Evolutionary conservation across 768 basidiomycete species (phyloP).

Genomic region (Pilatotrama ljubarskyi): DNA sequence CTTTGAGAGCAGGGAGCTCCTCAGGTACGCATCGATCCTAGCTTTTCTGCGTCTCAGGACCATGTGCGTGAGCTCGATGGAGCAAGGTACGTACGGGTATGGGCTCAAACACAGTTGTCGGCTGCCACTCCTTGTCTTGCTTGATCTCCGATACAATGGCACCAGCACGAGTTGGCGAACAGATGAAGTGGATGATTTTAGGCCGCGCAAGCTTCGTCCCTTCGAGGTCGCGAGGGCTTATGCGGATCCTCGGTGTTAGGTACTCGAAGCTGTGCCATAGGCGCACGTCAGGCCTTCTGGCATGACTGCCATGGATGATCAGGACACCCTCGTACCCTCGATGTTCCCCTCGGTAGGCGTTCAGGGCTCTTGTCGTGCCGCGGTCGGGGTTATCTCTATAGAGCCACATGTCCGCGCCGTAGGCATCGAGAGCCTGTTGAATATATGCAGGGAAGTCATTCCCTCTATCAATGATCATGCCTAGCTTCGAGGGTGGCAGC

Average conservation of each 20-base stretch:
- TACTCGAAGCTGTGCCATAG: constrained; percentile 65
- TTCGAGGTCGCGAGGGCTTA: constrained; percentile 69
- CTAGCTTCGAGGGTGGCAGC: constrained; percentile 63
- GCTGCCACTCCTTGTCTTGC: constrained; percentile 56
- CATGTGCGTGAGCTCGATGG: not conserved
- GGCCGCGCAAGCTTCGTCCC: constrained; percentile 54
- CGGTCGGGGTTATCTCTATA: constrained; percentile 59
- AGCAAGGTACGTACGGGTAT: constrained; percentile 61
- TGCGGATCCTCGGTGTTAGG: constrained; percentile 65
- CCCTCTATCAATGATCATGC: constrained; percentile 86
- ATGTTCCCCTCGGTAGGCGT: constrained; percentile 71
- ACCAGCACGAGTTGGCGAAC: constrained; percentile 72
- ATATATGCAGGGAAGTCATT: constrained; percentile 68
- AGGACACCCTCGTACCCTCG: constrained; percentile 55
- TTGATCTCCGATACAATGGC: constrained; percentile 66
- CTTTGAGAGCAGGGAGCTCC: constrained; percentile 66
- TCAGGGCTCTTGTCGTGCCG: constrained; percentile 72
- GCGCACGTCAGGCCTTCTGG: not conserved
- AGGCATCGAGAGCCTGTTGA: constrained; percentile 53
- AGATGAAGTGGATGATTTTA: constrained; percentile 75
- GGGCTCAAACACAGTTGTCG: constrained; percentile 79
- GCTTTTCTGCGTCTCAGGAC: constrained; percentile 17
- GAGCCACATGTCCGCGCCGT: constrained; percentile 77
- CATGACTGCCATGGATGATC: not conserved
- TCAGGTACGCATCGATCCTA: constrained; percentile 80